A percentile compares a stretch with the other conserved stretches of the same genome.
phyloP scores from a whole-genome alignment of 345 rosid species.

The Hibiscus tridactylites region DNA sequence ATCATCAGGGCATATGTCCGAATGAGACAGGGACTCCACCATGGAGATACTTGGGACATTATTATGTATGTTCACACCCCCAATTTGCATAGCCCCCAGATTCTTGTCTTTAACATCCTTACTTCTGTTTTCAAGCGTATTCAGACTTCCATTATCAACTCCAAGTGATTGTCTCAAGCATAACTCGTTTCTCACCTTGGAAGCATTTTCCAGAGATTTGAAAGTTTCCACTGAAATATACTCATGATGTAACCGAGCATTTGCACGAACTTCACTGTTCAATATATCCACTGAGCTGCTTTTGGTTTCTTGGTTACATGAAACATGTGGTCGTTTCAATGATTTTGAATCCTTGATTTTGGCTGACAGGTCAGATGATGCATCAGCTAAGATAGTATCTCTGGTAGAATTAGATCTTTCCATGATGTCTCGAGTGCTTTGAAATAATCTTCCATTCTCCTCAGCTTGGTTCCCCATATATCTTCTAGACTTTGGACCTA shows the following conservation, averaged over 20 bases:
- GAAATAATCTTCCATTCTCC: conserved; percentile 16
- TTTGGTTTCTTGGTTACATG: conserved; percentile 21
- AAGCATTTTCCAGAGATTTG: conserved; percentile 18
- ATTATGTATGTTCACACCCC: conserved; percentile 12
- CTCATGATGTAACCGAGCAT: conserved; percentile 7
- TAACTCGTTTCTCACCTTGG: conserved; percentile 30
- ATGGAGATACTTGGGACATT: conserved; percentile 22
- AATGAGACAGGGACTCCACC: conserved; percentile 30
- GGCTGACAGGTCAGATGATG: conserved; percentile 15
- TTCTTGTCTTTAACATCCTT: conserved; percentile 13
- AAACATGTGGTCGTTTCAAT: conserved; percentile 22
- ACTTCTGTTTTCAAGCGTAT: conserved; percentile 21
- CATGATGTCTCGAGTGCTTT: conserved; percentile 11
- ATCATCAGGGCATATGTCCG: conserved; percentile 47
- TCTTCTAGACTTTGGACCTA: conserved; percentile 15
- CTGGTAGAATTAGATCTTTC: conserved; percentile 19
- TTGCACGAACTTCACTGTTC: conserved; percentile 10
- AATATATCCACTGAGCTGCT: conserved; percentile 19
- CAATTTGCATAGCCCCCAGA: conserved; percentile 1
- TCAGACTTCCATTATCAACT: conserved; percentile 21
- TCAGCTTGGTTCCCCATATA: conserved; percentile 13
- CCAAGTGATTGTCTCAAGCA: conserved; percentile 20
- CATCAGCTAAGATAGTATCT: conserved; percentile 16
- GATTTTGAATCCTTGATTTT: conserved; percentile 21
- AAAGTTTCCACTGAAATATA: conserved; percentile 13